A percentile compares a stretch with the other conserved stretches of the same genome.
Conservation (phyloP, 2,329 filamentous ascomycete species). For the Lecanoromycetidae sp. region DNA sequence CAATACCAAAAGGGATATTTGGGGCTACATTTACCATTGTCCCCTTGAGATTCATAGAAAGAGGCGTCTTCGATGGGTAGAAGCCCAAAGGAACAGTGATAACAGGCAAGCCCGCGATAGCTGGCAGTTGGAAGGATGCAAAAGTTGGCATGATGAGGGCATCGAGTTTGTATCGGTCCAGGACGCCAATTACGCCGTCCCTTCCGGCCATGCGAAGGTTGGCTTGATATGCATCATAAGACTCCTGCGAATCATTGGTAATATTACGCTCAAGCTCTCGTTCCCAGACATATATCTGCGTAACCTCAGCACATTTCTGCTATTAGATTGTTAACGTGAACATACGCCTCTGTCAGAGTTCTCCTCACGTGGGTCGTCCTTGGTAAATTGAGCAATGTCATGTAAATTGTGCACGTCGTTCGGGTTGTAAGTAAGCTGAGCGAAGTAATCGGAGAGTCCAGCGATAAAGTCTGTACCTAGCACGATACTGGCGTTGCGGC, state of each 20-base stretch:
- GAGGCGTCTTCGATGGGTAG: slow-evolving; percentile 8
- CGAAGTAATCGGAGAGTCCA: slow-evolving; percentile 12
- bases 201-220: slow-evolving; percentile 13
- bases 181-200: slow-evolving; percentile 10
- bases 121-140: slow-evolving; percentile 15
- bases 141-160: slow-evolving; percentile 17
- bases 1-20: slow-evolving; percentile 15
- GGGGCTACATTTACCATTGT: slow-evolving; percentile 11
- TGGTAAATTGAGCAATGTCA: slow-evolving; percentile 12
- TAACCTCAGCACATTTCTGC: background rate
- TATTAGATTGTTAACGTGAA: background rate
- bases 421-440: slow-evolving; percentile 9
- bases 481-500: slow-evolving; percentile 12
- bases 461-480: slow-evolving; percentile 13
- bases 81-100: slow-evolving; percentile 16
- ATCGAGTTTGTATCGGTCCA: slow-evolving; percentile 14
- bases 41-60: slow-evolving; percentile 11
- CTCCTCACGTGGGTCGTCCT: slow-evolving; percentile 11
- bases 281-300: slow-evolving; percentile 15
- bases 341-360: slow-evolving; percentile 10
- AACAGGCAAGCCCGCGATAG: slow-evolving; percentile 15
- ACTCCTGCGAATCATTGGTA: slow-evolving; percentile 11
- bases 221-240: slow-evolving; percentile 12
- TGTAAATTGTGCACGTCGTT: slow-evolving; percentile 12
- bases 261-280: slow-evolving; percentile 5